Base-by-base conservation (phyloP, 192 early-diverging fungal genomes). In the Umbelopsis vinacea region DNA sequence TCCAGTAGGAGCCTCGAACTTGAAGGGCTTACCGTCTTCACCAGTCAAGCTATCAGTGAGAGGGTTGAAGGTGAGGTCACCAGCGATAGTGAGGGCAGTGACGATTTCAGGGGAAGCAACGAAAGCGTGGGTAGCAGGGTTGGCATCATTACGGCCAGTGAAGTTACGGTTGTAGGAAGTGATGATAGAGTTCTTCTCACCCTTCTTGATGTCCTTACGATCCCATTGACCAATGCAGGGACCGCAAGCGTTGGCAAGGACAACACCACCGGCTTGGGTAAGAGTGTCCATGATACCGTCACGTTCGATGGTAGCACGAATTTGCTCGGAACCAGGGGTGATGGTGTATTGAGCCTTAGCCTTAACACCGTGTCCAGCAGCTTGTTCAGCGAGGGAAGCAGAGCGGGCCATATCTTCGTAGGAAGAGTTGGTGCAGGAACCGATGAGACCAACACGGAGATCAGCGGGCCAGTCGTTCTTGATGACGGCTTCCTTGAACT, bases 91-190 rank as follows among this genome's bases (percentile, higher is more conserved):
- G 89, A 98, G 89, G 75, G 97, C 97, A 68, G 97, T 98, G 79
- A 97, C 95, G 48, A 81, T 81, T 68, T 98, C 97, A 66, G 97
- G 97, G 40, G 91, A 93, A 76, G 97, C 91, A 60, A 98, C 95
- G 76, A 98, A 98, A 75, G 93, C 92, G 82, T 97, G 95, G 71
- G 97, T 98, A 71, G 90, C 88, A 48, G 97, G 95, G 92, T 97
- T 97, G 78, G 92, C 94, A 83, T 98, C 97, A 87, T 98, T 98
- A 90, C 97, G 94, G 69, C 94, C 97, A 66, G 95, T 97, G 83
- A 98, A 98, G 92, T 98, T 98, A 83, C 97, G 92, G 92, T 98
- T 98, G 89, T 97, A 98, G 55, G 96, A 97, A 79, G 95, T 98
- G 82, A 98, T 89, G 85, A 98, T 98, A 21, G 95, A 93, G 92